Conservation (phyloP, 2,329 filamentous ascomycete species). For the Aspergillus cejpii region DNA sequence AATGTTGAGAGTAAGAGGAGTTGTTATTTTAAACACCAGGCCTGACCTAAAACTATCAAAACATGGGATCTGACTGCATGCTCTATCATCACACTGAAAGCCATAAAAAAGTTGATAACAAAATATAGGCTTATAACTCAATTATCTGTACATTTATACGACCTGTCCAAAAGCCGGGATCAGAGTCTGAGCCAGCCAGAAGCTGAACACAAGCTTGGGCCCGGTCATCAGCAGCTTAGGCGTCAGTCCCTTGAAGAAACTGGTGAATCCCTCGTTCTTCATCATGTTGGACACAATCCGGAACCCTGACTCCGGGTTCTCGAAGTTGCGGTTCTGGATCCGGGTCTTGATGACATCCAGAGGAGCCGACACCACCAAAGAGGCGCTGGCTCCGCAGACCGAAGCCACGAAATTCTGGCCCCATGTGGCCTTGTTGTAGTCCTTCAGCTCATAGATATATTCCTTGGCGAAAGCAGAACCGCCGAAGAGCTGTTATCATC, state of each 20-base stretch:
- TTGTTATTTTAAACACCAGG: conserved; percentile 8
- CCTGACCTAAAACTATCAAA: conserved; percentile 18
- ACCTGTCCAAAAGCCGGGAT: conserved; percentile 83
- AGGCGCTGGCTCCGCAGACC: conserved; percentile 88
- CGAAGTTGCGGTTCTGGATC: conserved; percentile 98
- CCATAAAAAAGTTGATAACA: conserved; percentile 8
- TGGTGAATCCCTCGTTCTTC: conserved; percentile 73
- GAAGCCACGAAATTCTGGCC: conserved; percentile 96
- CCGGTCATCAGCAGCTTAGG: conserved; percentile 99
- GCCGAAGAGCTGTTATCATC: conserved; percentile 74
- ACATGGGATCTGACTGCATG: conserved; percentile 14
- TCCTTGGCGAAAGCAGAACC: conserved; percentile 97
- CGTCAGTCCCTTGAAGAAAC: conserved; percentile 96
- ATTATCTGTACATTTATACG: conserved; percentile 39
- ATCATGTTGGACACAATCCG: conserved; percentile 89
- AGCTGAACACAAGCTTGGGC: conserved; percentile 97
- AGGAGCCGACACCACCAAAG: conserved; percentile 91
- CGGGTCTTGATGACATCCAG: conserved; percentile 97
- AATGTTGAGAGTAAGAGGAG: conserved; percentile 23
- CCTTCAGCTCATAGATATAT: conserved; percentile 78
- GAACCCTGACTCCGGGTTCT: conserved; percentile 92
- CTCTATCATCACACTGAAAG: conserved; percentile 15
- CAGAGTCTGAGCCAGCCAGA: conserved; percentile 97
- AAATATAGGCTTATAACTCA: conserved; percentile 13
- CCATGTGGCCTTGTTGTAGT: conserved; percentile 96